A percentile compares a stretch with the other conserved stretches of the same genome.
phyloP scores from a whole-genome alignment of 1,284 basidiomycete species.

The Cystobasidium sp. region DNA sequence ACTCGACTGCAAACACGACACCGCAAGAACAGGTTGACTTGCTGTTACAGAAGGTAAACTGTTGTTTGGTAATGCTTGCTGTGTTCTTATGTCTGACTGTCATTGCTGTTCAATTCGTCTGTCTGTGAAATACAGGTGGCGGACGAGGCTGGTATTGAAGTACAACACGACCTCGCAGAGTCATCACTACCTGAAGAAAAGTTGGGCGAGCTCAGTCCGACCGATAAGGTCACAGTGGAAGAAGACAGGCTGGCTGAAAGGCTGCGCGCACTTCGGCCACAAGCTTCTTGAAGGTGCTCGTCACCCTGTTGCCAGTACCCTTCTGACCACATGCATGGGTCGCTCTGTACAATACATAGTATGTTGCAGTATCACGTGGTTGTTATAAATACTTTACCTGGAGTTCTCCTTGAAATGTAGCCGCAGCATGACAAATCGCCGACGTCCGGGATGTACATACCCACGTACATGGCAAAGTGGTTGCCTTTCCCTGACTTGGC shows the following conservation, averaged over 20 bases:
- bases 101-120: background rate
- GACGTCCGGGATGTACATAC: too few species aligned
- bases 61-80: background rate
- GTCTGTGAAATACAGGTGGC: slow-evolving; percentile 66
- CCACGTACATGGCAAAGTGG: too few species aligned
- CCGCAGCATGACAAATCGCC: too few species aligned
- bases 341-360: too few species aligned
- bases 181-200: slow-evolving; percentile 58
- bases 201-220: slow-evolving; percentile 57
- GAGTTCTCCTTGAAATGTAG: too few species aligned
- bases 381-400: too few species aligned
- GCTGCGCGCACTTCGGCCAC: slow-evolving; percentile 75
- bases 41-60: slow-evolving; percentile 78
- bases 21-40: slow-evolving; percentile 97
- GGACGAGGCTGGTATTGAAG: slow-evolving; percentile 94
- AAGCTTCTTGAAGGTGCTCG: slow-evolving; percentile 17
- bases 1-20: slow-evolving; percentile 87
- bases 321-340: too few species aligned
- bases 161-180: slow-evolving; percentile 71
- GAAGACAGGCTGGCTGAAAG: slow-evolving; percentile 79
- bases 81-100: background rate
- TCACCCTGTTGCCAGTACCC: too few species aligned
- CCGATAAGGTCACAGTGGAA: slow-evolving; percentile 64
- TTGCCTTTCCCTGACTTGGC: too few species aligned
- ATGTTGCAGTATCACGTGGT: too few species aligned